A percentile compares a stretch with the other conserved stretches of the same genome.
Evolutionary conservation across 2,329 filamentous ascomycete genomes (phyloP).

Genomic region (Pseudophaeomoniella oleicola): DNA sequence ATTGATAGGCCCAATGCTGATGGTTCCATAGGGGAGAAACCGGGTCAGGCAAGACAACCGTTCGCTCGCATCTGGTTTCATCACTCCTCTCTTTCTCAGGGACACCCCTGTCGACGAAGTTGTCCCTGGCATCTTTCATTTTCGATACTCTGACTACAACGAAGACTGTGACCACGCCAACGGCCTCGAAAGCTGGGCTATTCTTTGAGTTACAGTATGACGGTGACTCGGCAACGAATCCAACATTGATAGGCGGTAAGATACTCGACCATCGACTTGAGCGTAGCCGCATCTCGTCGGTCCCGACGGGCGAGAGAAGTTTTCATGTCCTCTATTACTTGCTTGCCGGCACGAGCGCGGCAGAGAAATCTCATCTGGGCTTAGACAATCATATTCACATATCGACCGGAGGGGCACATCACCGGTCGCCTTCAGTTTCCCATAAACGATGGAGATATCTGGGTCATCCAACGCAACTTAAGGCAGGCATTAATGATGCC

Average conservation of each 20-base stretch:
- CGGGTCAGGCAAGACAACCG: conserved; percentile 87
- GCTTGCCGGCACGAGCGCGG: conserved; percentile 74
- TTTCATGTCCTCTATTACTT: conserved; percentile 96
- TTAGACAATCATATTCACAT: conserved; percentile 35
- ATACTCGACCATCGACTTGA: conserved; percentile 87
- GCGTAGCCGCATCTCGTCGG: conserved; percentile 75
- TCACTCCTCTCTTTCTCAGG: conserved; percentile 78
- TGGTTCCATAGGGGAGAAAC: conserved; percentile 65
- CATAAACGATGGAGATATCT: conserved; percentile 90
- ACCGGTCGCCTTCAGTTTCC: conserved; percentile 36
- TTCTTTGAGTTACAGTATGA: conserved; percentile 97
- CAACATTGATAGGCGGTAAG: conserved; percentile 84
- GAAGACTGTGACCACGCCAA: conserved; percentile 89
- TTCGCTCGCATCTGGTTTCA: conserved; percentile 76
- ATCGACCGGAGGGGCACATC: conserved; percentile 25
- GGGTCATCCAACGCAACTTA: conserved; percentile 89
- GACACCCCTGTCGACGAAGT: conserved; percentile 81
- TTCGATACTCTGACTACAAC: conserved; percentile 95
- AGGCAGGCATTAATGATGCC: conserved; percentile 89
- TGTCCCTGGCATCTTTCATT: conserved; percentile 85
- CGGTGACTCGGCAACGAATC: conserved; percentile 68
- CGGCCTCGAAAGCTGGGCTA: conserved; percentile 85
- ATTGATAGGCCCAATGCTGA: conserved; percentile 12
- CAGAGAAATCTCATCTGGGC: conserved; percentile 76
- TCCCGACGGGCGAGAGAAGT: conserved; percentile 90